phyloP scores from a whole-genome alignment of 139 green algal species.

The Zygnema circumcarinatum region DNA sequence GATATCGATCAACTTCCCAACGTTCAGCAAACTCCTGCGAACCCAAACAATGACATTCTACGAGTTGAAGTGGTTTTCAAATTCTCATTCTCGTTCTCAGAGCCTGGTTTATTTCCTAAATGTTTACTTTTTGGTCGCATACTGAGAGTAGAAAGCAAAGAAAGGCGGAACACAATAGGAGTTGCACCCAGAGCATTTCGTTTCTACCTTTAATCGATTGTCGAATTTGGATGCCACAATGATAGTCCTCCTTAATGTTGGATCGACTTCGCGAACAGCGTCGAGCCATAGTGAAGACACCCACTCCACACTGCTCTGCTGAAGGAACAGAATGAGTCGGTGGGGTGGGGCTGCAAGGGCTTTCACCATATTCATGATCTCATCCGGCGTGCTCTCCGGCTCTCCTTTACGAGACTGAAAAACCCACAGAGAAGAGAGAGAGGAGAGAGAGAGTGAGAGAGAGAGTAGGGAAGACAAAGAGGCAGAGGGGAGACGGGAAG shows the following conservation, averaged over 20 bases:
- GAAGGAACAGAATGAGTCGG: conserved; percentile 94
- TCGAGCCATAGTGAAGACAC: conserved; percentile 83
- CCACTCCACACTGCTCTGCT: conserved; percentile 93
- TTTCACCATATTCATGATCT: conserved; percentile 93
- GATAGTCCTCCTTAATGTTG: conserved; percentile 81
- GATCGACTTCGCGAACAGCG: conserved; percentile 84
- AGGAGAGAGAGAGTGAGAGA: conserved; percentile 10
- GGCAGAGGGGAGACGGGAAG: conserved; percentile 11
- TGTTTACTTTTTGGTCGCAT: too few relatives aligned
- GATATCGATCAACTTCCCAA: conserved; percentile 94
- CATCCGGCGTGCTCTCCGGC: conserved; percentile 82
- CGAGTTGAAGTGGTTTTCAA: background rate
- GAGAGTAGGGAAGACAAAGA: background rate
- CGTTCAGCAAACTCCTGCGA: conserved; percentile 90
- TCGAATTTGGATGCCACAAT: conserved; percentile 95
- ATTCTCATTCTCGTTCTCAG: conserved; percentile 5
- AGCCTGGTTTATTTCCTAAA: too few relatives aligned
- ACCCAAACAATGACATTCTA: too few relatives aligned
- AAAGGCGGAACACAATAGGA: too few relatives aligned
- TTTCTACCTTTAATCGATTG: conserved; percentile 80
- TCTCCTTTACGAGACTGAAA: conserved; percentile 70
- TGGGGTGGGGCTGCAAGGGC: conserved; percentile 80
- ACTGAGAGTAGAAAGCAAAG: too few relatives aligned
- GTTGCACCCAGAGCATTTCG: too few relatives aligned
- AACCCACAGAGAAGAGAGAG: conserved; percentile 4